Conservation (phyloP, 176 grass and related monocot species). For the Bothriochloa decipiens region DNA sequence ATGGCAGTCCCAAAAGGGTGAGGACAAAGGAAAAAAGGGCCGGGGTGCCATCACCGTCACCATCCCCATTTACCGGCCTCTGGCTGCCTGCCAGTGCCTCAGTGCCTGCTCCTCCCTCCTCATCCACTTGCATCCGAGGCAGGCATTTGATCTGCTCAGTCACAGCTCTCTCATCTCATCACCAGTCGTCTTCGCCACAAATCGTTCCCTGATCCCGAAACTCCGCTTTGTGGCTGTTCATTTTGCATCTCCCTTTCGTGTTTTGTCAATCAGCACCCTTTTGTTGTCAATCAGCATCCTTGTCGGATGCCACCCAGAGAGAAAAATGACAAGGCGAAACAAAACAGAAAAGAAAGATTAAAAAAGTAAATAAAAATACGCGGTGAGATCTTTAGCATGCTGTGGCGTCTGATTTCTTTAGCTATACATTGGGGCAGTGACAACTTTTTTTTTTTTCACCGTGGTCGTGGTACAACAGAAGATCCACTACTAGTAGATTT, state of each 20-base stretch:
- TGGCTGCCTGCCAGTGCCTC: not conserved
- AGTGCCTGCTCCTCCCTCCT: not conserved
- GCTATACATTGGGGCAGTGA: slow-evolving; percentile 53
- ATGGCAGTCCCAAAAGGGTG: slow-evolving; percentile 64
- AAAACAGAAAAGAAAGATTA: not conserved
- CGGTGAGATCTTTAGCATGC: slow-evolving; percentile 31
- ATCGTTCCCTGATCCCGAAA: not conserved
- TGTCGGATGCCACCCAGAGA: not conserved
- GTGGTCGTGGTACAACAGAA: slow-evolving; percentile 52
- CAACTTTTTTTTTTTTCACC: slow-evolving; percentile 35
- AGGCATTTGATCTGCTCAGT: not conserved
- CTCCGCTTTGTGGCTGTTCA: not conserved
- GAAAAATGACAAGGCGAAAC: not conserved
- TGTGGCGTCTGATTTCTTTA: slow-evolving; percentile 63
- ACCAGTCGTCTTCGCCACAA: not conserved
- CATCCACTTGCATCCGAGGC: not conserved
- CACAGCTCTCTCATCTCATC: not conserved
- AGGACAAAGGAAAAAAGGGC: slow-evolving; percentile 46
- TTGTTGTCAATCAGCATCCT: slow-evolving; percentile 1
- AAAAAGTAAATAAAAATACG: not conserved
- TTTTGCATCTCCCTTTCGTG: not conserved
- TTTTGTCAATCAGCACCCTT: not conserved
- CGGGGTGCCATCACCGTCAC: slow-evolving; percentile 48
- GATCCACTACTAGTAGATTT: slow-evolving; percentile 53
- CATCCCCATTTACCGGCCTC: slow-evolving; percentile 44